Percentiles rank a stretch among this genome's conserved stretches.
Evolutionary conservation across 345 rosid species (phyloP).

Genomic region (Citrus unshiu): DNA sequence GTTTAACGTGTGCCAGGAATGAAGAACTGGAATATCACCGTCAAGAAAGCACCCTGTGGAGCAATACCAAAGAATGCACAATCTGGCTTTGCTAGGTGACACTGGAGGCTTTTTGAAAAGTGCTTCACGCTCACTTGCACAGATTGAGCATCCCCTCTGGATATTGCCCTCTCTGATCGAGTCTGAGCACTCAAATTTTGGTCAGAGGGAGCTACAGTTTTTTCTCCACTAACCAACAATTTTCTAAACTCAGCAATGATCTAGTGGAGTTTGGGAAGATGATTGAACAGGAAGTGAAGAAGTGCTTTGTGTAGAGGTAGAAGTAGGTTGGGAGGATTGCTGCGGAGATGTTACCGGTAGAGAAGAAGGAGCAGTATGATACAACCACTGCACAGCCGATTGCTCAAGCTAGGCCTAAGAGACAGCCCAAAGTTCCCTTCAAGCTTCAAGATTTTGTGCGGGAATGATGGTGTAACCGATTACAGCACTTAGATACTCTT

Average conservation of each 20-base stretch:
- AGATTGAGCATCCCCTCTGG: constrained; percentile 67
- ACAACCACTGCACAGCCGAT: no score
- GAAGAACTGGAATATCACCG: constrained; percentile 90
- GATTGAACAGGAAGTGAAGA: no score
- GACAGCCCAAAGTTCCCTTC: no score
- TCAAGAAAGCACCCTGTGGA: constrained; percentile 67
- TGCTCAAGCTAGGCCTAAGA: no score
- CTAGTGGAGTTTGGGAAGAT: no score
- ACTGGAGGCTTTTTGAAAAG: constrained; percentile 85
- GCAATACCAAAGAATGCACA: constrained; percentile 88
- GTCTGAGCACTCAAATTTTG: constrained; percentile 61
- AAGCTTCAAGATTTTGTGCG: no score
- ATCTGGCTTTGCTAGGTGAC: constrained; percentile 82
- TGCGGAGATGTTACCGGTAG: no score
- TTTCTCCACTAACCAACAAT: constrained; percentile 72
- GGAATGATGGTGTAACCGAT: no score
- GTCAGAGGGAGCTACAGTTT: constrained; percentile 64
- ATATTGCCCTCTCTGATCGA: constrained; percentile 67
- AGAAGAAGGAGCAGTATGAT: no score
- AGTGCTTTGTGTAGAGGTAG: no score
- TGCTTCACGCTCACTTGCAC: constrained; percentile 83
- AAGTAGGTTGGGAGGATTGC: no score
- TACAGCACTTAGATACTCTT: no score
- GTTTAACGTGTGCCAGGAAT: constrained; percentile 73
- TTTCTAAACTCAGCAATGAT: constrained; percentile 67